These are phyloP conservation scores for Zalerion maritima DNA, from an alignment of 495 filamentous ascomycete species.

Conservation along the genomic window DNA sequence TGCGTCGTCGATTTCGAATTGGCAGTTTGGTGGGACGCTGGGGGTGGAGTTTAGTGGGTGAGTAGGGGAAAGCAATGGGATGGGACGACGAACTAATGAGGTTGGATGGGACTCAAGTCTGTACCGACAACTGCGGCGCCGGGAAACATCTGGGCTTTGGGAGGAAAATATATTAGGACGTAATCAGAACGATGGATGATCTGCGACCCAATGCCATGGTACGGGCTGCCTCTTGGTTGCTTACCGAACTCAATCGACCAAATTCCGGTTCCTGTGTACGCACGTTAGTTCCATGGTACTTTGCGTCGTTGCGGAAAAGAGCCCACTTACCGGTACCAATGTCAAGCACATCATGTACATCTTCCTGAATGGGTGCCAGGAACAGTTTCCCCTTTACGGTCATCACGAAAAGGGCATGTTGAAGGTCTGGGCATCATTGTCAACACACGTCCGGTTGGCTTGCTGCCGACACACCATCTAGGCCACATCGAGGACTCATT, in stretches of 20 bases:
- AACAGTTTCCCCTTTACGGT: conserved; percentile 27
- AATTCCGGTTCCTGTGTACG: conserved; percentile 24
- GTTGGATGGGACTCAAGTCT: conserved; percentile 40
- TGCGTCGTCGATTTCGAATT: conserved; percentile 38
- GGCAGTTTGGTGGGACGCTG: conserved; percentile 35
- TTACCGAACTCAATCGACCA: conserved; percentile 28
- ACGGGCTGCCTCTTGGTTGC: too few relatives aligned
- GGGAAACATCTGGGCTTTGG: conserved; percentile 14
- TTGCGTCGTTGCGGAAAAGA: not conserved
- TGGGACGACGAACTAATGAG: conserved; percentile 20
- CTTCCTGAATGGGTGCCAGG: conserved; percentile 23
- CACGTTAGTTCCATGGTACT: conserved; percentile 4
- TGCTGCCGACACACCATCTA: not conserved
- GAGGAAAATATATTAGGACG: conserved; percentile 2
- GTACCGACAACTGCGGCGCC: conserved; percentile 27
- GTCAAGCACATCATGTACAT: conserved; percentile 25
- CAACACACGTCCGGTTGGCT: not conserved
- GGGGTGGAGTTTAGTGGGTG: conserved; percentile 1
- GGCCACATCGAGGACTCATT: not conserved
- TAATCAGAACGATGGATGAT: not conserved
- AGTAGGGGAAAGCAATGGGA: not conserved
- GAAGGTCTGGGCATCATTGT: conserved; percentile 23
- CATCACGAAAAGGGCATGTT: conserved; percentile 30
- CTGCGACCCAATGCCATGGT: too few relatives aligned
- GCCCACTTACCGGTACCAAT: conserved; percentile 25